Percentiles rank a stretch among this genome's conserved stretches.
phyloP scores from a whole-genome alignment of 2,329 filamentous ascomycete species.

The Colletotrichum plurivorum region DNA sequence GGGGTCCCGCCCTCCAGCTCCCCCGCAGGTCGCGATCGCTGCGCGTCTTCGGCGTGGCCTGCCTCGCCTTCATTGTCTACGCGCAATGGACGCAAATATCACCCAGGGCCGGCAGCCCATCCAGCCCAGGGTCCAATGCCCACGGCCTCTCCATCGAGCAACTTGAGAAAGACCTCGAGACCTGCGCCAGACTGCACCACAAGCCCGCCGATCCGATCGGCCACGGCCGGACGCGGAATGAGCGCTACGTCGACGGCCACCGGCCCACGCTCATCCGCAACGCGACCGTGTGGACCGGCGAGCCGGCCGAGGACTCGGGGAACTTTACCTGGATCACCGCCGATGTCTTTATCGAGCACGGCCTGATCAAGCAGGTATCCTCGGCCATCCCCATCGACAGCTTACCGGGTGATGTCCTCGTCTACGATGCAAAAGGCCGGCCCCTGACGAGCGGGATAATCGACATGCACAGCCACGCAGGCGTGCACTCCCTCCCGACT shows the following conservation, averaged over 20 bases:
- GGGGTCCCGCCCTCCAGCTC: constrained; percentile 12
- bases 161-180: constrained; percentile 67
- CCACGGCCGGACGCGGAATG: constrained; percentile 70
- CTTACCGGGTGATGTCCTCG: constrained; percentile 61
- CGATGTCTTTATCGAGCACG: constrained; percentile 73
- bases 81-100: constrained; percentile 62
- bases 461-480: constrained; percentile 80
- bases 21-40: constrained; percentile 33
- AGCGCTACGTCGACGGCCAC: constrained; percentile 71
- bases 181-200: constrained; percentile 67
- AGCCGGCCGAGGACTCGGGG: constrained; percentile 66
- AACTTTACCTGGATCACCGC: constrained; percentile 72
- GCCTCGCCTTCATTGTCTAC: constrained; percentile 64
- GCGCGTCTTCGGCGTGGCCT: constrained; percentile 55
- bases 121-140: constrained; percentile 48
- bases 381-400: constrained; percentile 55
- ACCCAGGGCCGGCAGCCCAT: constrained; percentile 22
- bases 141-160: constrained; percentile 63
- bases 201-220: constrained; percentile 70
- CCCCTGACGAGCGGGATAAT: constrained; percentile 78
- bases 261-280: constrained; percentile 75
- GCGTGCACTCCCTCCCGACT: constrained; percentile 69
- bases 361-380: constrained; percentile 70
- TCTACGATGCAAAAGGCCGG: constrained; percentile 72
- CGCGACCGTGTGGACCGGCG: constrained; percentile 76